A percentile compares a stretch with the other conserved stretches of the same genome.
These are phyloP conservation scores for Candida tetrigidarum DNA, from an alignment of 1,139 yeast species.

Conservation along the genomic window DNA sequence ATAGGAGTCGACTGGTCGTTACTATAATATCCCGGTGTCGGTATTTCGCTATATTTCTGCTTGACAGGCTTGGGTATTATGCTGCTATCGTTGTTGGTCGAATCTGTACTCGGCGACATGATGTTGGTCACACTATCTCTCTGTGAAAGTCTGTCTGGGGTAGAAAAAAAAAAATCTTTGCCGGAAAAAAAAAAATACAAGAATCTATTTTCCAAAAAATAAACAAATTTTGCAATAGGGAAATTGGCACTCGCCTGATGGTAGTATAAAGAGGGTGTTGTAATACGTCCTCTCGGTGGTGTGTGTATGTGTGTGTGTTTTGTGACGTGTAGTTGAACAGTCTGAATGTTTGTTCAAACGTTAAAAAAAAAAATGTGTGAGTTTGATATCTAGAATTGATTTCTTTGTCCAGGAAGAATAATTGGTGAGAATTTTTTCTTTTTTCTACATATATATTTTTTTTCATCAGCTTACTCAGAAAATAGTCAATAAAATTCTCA, in stretches of 20 bases:
- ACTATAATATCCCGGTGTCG: slow-evolving; percentile 17
- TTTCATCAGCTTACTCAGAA: not conserved
- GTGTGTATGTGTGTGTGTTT: no score
- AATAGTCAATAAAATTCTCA: no score
- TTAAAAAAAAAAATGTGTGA: no score
- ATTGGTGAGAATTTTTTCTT: slow-evolving; percentile 3
- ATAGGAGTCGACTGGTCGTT: slow-evolving; percentile 37
- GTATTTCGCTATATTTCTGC: slow-evolving; percentile 9
- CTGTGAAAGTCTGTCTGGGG: slow-evolving; percentile 7
- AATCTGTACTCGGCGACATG: not conserved
- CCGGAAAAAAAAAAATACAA: not conserved
- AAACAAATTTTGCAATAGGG: no score
- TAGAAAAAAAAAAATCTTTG: slow-evolving; percentile 3
- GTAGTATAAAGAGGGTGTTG: no score
- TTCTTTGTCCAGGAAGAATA: not conserved
- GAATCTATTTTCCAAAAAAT: no score
- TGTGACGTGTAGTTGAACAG: no score
- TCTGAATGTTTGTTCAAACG: no score
- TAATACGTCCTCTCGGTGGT: no score
- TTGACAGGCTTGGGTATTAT: slow-evolving; percentile 10
- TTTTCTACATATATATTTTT: not conserved
- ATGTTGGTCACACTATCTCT: not conserved
- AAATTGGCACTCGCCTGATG: no score
- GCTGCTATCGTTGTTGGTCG: not conserved
- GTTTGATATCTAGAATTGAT: no score